A percentile compares a stretch with the other conserved stretches of the same genome.
Evolutionary conservation across 805 yeast species (phyloP).

Genomic region (Saccharomycopsis olivae): DNA sequence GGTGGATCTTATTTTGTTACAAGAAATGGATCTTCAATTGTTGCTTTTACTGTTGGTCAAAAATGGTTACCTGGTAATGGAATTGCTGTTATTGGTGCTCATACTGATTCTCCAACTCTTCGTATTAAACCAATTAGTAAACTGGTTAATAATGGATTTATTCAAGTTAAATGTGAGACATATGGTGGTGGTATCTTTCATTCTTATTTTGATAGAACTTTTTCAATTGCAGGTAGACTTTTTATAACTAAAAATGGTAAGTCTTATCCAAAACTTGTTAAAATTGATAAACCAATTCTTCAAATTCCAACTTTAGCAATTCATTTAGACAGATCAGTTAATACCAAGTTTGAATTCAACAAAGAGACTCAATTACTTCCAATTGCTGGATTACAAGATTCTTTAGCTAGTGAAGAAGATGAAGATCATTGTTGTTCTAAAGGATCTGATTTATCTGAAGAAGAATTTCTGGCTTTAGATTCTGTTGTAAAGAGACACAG

Average conservation of each 20-base stretch:
- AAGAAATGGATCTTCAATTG: slow-evolving; percentile 78
- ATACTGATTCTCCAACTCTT: slow-evolving; percentile 88
- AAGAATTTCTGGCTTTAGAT: slow-evolving; percentile 55
- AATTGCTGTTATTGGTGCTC: slow-evolving; percentile 86
- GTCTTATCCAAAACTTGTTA: slow-evolving; percentile 56
- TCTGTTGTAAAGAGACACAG: slow-evolving; percentile 68
- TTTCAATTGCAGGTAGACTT: slow-evolving; percentile 87
- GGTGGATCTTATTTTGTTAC: slow-evolving; percentile 76
- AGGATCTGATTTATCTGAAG: slow-evolving; percentile 37
- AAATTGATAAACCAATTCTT: slow-evolving; percentile 72
- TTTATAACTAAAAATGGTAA: slow-evolving; percentile 43
- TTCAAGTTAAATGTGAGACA: slow-evolving; percentile 85
- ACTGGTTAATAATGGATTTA: slow-evolving; percentile 58
- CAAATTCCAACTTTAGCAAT: slow-evolving; percentile 94
- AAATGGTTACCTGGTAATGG: slow-evolving; percentile 69
- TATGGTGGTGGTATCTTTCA: slow-evolving; percentile 97
- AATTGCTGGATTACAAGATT: slow-evolving; percentile 56
- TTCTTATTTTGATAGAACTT: slow-evolving; percentile 93
- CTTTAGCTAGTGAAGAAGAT: slow-evolving; percentile 15
- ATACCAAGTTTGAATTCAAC: slow-evolving; percentile 76
- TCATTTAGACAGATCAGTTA: slow-evolving; percentile 72
- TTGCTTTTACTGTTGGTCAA: slow-evolving; percentile 78
- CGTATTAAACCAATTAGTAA: slow-evolving; percentile 82
- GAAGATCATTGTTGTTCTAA: slow-evolving; percentile 27
- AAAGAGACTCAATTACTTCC: slow-evolving; percentile 82